Conservation (phyloP, 108 stramenopile genomes). For the Epithemia pelagica region DNA sequence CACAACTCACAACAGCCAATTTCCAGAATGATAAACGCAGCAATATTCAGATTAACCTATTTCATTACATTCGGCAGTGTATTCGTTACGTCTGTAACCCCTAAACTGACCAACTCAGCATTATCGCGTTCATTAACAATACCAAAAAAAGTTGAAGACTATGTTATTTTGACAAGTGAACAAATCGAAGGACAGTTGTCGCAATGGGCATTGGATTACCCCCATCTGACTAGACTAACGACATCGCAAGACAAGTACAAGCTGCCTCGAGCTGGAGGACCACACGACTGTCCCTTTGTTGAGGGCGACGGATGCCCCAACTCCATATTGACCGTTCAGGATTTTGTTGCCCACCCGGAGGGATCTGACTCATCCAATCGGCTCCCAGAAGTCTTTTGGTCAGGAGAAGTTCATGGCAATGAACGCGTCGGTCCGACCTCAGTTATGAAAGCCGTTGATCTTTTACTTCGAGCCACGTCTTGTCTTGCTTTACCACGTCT, state of each 20-base stretch:
- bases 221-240: conserved; percentile 51
- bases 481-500: conserved; percentile 63
- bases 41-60: too few relatives aligned
- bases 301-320: conserved; percentile 57
- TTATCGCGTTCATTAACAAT: neutral
- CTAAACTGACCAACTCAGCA: too few relatives aligned
- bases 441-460: conserved; percentile 35
- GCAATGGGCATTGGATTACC: conserved; percentile 42
- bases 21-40: too few relatives aligned
- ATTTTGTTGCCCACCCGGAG: conserved; percentile 62
- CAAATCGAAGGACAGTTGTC: conserved; percentile 24
- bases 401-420: conserved; percentile 91
- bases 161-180: neutral
- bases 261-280: conserved; percentile 61
- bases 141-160: neutral
- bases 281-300: conserved; percentile 41
- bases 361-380: conserved; percentile 43
- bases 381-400: conserved; percentile 89
- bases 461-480: conserved; percentile 57
- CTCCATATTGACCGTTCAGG: conserved; percentile 71
- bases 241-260: conserved; percentile 69
- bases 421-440: conserved; percentile 91
- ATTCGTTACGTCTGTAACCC: too few relatives aligned
- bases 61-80: too few relatives aligned
- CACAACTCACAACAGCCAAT: too few relatives aligned